Evolutionary conservation across 257 asterid genomes (phyloP).

Genomic region (Solanum chmielewskii): DNA sequence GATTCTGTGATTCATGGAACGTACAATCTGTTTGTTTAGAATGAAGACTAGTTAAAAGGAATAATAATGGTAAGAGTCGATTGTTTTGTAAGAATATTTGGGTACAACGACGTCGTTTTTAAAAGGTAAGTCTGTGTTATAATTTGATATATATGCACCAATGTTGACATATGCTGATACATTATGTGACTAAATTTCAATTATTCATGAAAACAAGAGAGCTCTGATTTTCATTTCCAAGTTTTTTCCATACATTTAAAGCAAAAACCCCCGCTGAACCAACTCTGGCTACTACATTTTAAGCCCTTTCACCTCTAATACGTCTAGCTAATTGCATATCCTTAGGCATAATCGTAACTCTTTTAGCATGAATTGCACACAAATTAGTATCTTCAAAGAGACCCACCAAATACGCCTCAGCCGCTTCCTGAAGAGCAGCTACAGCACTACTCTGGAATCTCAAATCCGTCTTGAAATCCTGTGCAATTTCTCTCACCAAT

Average conservation of each 20-base stretch:
- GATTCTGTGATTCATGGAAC: neutral
- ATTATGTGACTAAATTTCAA: neutral
- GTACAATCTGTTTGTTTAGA: neutral
- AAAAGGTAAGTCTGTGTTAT: constrained; percentile 11
- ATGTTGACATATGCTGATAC: neutral
- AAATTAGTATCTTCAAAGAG: neutral
- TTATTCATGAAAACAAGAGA: neutral
- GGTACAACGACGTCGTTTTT: constrained; percentile 24
- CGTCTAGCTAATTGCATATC: neutral
- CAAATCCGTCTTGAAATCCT: neutral
- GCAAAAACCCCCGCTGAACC: neutral
- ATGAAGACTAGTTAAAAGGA: neutral
- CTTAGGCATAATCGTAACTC: neutral
- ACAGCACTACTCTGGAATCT: neutral
- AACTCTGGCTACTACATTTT: neutral
- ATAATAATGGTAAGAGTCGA: neutral
- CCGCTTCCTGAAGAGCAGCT: neutral
- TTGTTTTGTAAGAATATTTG: constrained; percentile 41
- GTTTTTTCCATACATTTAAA: neutral
- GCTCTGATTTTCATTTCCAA: neutral
- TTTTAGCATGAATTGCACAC: neutral
- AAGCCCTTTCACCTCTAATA: neutral
- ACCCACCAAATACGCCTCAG: neutral
- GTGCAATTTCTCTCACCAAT: neutral
- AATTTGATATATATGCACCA: neutral